These are phyloP conservation scores for Candida cerambycidarum DNA, from an alignment of 805 yeast genomes.

Conservation along the genomic window DNA sequence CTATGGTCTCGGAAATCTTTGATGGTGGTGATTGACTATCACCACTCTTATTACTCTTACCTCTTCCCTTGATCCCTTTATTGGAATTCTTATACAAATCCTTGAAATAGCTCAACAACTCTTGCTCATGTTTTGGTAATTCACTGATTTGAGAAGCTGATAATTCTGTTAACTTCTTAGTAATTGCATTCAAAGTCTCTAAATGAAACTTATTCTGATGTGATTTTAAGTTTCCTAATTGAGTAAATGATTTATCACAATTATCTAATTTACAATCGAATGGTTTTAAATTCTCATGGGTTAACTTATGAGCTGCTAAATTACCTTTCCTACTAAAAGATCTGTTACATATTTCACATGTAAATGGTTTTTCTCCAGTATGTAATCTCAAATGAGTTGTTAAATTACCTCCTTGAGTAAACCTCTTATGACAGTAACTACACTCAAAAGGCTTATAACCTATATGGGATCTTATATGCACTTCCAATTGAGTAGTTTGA, in stretches of 20 bases:
- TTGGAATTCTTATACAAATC: constrained; percentile 83
- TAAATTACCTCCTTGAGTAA: constrained; percentile 88
- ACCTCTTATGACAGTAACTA: constrained; percentile 72
- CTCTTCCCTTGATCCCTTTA: constrained; percentile 90
- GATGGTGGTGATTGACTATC: constrained; percentile 1
- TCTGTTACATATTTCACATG: constrained; percentile 73
- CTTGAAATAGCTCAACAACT: constrained; percentile 73
- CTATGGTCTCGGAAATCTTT: constrained; percentile 1
- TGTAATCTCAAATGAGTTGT: constrained; percentile 83
- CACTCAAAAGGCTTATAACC: constrained; percentile 86
- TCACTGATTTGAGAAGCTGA: constrained; percentile 46
- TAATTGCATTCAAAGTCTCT: constrained; percentile 64
- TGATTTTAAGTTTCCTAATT: constrained; percentile 88
- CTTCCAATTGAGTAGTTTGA: constrained; percentile 89
- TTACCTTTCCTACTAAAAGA: constrained; percentile 89
- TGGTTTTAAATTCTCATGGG: constrained; percentile 79
- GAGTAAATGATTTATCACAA: constrained; percentile 85
- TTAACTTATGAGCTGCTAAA: constrained; percentile 80
- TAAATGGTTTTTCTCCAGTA: constrained; percentile 90
- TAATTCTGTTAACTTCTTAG: constrained; percentile 64
- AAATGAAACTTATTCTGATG: constrained; percentile 91
- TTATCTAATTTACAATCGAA: constrained; percentile 75
- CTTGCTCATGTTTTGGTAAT: constrained; percentile 63
- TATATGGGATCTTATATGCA: constrained; percentile 83
- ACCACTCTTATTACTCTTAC: constrained; percentile 39